Conservation (phyloP, 2,329 filamentous ascomycete genomes). For the Drechslerella dactyloides region DNA sequence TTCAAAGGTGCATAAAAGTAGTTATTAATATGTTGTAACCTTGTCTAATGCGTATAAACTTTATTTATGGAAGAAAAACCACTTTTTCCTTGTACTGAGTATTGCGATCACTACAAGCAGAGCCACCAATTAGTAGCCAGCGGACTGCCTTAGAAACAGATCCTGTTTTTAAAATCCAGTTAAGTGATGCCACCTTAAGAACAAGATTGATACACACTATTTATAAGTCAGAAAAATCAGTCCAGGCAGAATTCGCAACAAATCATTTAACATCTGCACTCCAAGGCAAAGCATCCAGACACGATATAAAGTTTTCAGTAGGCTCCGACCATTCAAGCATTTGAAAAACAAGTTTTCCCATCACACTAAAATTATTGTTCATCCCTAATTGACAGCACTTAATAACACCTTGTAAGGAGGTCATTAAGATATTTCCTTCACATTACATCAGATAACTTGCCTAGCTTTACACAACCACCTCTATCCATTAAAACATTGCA, state of each 20-base stretch:
- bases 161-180: not conserved
- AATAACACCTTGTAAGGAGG: constrained; percentile 1
- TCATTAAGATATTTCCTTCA: not conserved
- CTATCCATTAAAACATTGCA: not conserved
- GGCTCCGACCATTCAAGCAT: constrained; percentile 13
- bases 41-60: not conserved
- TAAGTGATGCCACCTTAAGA: not conserved
- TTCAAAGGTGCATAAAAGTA: no score
- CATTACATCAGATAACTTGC: not conserved
- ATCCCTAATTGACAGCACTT: not conserved
- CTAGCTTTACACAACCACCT: constrained; percentile 6
- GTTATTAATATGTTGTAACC: no score
- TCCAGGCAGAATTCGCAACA: constrained; percentile 13
- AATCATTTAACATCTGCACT: not conserved
- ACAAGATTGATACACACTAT: not conserved
- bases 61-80: not conserved
- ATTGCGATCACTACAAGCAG: not conserved
- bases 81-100: not conserved
- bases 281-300: not conserved
- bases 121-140: not conserved
- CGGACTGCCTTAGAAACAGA: not conserved
- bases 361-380: not conserved
- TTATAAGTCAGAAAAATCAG: not conserved
- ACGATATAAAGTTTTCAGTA: not conserved
- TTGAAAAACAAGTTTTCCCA: constrained; percentile 9